Percentiles rank a stretch among this genome's conserved stretches.
phyloP scores from a whole-genome alignment of 2,329 filamentous ascomycete genomes.

The Thelonectria blattea region DNA sequence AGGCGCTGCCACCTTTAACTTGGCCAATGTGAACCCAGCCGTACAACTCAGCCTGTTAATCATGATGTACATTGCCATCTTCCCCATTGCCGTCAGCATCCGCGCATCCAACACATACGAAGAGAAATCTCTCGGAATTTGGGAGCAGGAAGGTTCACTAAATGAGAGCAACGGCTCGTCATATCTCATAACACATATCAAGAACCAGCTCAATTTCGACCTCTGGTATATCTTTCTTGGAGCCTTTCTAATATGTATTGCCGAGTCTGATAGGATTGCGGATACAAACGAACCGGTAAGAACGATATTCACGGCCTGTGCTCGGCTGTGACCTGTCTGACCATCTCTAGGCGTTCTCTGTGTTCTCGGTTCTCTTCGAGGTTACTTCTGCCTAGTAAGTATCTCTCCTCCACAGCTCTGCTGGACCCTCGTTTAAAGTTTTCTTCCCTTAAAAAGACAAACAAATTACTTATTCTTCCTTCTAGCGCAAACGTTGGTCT shows the following conservation, averaged over 20 bases:
- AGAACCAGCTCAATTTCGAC: constrained; percentile 49
- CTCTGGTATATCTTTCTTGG: constrained; percentile 51
- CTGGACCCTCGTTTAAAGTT: too few relatives aligned
- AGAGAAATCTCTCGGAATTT: constrained; percentile 66
- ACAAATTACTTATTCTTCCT: too few relatives aligned
- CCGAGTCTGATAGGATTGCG: constrained; percentile 37
- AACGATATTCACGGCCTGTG: background rate
- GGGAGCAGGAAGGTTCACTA: constrained; percentile 37
- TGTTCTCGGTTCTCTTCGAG: constrained; percentile 44
- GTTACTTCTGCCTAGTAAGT: constrained; percentile 40
- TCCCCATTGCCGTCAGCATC: constrained; percentile 66
- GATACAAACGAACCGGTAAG: constrained; percentile 35
- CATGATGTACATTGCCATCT: constrained; percentile 71
- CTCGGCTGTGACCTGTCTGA: fast-evolving
- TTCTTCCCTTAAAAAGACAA: too few relatives aligned
- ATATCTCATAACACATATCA: constrained; percentile 44
- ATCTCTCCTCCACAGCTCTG: too few relatives aligned
- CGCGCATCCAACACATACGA: constrained; percentile 67
- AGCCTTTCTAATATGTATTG: constrained; percentile 44
- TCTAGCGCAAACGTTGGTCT: constrained; percentile 43
- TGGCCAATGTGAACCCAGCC: constrained; percentile 57
- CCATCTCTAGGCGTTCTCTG: constrained; percentile 25
- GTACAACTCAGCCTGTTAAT: constrained; percentile 64
- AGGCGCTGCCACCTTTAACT: constrained; percentile 57
- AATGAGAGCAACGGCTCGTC: constrained; percentile 38